Evolutionary conservation across 352 stramenopile species (phyloP).

Genomic region (Globisporangium apiculatum): DNA sequence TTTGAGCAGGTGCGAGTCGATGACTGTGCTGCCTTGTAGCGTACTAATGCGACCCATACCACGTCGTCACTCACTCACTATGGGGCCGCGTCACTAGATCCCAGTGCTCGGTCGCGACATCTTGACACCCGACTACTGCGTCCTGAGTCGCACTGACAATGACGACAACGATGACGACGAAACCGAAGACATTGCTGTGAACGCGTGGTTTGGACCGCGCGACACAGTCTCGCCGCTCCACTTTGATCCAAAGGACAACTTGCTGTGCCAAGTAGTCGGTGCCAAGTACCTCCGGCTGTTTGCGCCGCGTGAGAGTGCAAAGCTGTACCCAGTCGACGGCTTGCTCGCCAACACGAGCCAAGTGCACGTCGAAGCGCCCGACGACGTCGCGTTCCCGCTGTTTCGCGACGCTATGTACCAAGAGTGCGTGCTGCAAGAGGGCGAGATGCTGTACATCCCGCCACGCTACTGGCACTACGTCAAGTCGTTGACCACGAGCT

Average conservation of each 20-base stretch:
- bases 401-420: conserved; percentile 47
- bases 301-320: conserved; percentile 47
- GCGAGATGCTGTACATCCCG: conserved; percentile 87
- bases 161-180: conserved; percentile 28
- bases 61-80: neutral
- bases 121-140: conserved; percentile 86
- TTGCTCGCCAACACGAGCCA: conserved; percentile 83
- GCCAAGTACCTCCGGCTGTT: conserved; percentile 83
- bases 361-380: conserved; percentile 49
- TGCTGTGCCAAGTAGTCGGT: conserved; percentile 84
- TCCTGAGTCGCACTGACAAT: conserved; percentile 31
- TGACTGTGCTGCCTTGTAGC: neutral
- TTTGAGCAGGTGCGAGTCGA: conserved; percentile 74
- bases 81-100: conserved; percentile 36
- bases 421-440: conserved; percentile 62
- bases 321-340: conserved; percentile 80
- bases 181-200: conserved; percentile 68
- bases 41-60: neutral
- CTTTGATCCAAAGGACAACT: conserved; percentile 87
- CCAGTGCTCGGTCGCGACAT: conserved; percentile 72
- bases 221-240: conserved; percentile 83
- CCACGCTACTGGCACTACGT: conserved; percentile 87
- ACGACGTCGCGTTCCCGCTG: conserved; percentile 42
- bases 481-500: conserved; percentile 66
- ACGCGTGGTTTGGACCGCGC: conserved; percentile 83